Base-by-base conservation (phyloP, 2,329 filamentous ascomycete genomes). In the Fusarium denticulatum region DNA sequence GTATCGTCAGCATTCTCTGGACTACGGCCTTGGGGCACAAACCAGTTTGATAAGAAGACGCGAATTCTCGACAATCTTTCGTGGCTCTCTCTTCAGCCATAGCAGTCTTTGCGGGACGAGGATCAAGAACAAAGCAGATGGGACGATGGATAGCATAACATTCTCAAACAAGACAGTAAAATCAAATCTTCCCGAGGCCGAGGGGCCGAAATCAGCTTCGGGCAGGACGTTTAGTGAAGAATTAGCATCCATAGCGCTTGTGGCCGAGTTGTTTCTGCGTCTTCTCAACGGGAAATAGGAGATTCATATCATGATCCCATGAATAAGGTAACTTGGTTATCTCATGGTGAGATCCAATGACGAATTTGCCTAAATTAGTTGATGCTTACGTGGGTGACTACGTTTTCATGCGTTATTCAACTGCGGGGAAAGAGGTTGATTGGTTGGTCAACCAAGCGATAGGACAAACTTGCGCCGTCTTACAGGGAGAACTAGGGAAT, bases 111-210 rank as follows among this genome's bases (percentile, higher is more conserved):
- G 64, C 1, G 64, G 64, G 4, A 26, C 61, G 3, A 67, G 50
- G n/a, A 59, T 15, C 15, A 67, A 64, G 39, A 69, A 69, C 13
- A 70, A 32, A 24, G 55, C 28, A 18, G 67, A 70, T 2, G 67
- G 67, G 6, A 69, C 15, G 34, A 70, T 69, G 2, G 64, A 69
- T 9, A 70, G 37, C 6, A 70, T 42, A 16, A 43, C 26, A 43
- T 64, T 64, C 26, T 70, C 64, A 16, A 70, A 69, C 16, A 50
- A 26, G 20, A 69, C 42, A 6, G 64, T 69, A 42, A 69, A 70
- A 28, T 70, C 67, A 52, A 70, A 70, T 40, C 64, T 58, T 12
- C 45, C 62, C 4, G 60, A 59, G 45, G 64, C 60, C 5, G 60
- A 56, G 3, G 64, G 64, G 16, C 64, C 64, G 32, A 67, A 67